Evolutionary conservation across 495 filamentous ascomycete genomes (phyloP), one percentile per base, ranked within the genome.

Genomic region (Penicillium cataractarum): DNA sequence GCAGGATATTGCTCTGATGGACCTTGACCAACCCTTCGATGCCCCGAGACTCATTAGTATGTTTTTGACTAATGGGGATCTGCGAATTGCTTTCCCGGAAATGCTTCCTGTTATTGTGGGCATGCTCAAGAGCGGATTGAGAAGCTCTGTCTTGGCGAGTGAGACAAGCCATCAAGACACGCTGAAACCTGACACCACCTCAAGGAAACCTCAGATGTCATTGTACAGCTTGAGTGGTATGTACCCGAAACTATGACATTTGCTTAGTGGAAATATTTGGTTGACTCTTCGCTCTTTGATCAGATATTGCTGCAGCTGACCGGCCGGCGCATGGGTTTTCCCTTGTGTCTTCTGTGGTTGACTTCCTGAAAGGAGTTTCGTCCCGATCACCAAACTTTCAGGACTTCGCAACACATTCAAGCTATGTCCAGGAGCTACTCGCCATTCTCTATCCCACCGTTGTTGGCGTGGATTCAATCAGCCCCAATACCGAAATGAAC

Each of bases 111-210:
- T 96, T 6, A 90, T 99, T 31, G 84, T 84, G n/a, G 83, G 87
- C 4, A 96, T 99, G 93, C 76, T 98, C n/a, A 89, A 91, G 64
- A 86, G 87, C 60, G 94, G 91, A 3, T 68, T 96, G 26, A 87
- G 87, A 53, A 82, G 87, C 56, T 80, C 62, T 17, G 65, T 69
- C 6, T 57, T 70, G 31, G 42, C 66, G 5, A 52, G 53, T 21
- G 61, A 64, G 1, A 19, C 17, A 6, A 39, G 9, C 24, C 48
- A 31, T 1, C 58, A 22, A 21, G 10, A 31, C 9, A 3, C 17
- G 13, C 10, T 50, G 26, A 26, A 17, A 26, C 10, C 48, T 22
- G 35, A 42, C 13, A 21, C 29, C 17, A 64, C 59, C 22, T 37
- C 57, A 19, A 48, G 52, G 1, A 65, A 59, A n/a, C 71, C 67